Conservation (phyloP, 2,329 filamentous ascomycete species). For the Pseudogymnoascus sp. region DNA sequence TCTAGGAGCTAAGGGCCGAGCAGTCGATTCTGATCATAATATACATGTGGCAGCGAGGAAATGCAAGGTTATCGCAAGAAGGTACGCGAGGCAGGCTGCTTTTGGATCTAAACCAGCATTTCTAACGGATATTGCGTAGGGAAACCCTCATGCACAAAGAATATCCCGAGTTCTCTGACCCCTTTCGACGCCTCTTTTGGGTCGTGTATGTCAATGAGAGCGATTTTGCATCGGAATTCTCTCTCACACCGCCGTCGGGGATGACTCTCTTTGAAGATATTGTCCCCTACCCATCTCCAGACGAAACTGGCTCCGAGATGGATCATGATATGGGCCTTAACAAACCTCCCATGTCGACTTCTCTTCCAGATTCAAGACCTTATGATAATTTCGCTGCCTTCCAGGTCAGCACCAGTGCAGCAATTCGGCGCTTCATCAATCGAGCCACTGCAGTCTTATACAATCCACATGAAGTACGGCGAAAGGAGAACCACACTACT, state of each 20-base stretch:
- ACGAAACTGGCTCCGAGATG: background rate
- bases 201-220: constrained; percentile 28
- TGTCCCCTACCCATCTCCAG: constrained; percentile 21
- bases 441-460: constrained; percentile 28
- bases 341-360: constrained; percentile 2
- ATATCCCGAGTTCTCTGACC: constrained; percentile 17
- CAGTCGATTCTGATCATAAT: constrained; percentile 24
- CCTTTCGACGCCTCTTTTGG: constrained; percentile 26
- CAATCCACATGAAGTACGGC: constrained; percentile 21
- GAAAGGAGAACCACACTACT: constrained; percentile 12
- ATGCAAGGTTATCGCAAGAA: constrained; percentile 22
- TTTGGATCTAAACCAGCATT: background rate
- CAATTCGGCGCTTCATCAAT: constrained; percentile 27
- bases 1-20: constrained; percentile 20
- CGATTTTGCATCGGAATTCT: constrained; percentile 28
- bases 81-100: background rate
- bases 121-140: background rate
- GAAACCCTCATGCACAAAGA: background rate
- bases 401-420: constrained; percentile 28
- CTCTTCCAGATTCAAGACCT: background rate
- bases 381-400: constrained; percentile 25
- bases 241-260: constrained; percentile 24
- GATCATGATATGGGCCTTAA: background rate
- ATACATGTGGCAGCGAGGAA: constrained; percentile 25
- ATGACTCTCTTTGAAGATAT: constrained; percentile 27